Base-by-base conservation (phyloP, 345 rosid genomes). In the Moricandia moricandioides region DNA sequence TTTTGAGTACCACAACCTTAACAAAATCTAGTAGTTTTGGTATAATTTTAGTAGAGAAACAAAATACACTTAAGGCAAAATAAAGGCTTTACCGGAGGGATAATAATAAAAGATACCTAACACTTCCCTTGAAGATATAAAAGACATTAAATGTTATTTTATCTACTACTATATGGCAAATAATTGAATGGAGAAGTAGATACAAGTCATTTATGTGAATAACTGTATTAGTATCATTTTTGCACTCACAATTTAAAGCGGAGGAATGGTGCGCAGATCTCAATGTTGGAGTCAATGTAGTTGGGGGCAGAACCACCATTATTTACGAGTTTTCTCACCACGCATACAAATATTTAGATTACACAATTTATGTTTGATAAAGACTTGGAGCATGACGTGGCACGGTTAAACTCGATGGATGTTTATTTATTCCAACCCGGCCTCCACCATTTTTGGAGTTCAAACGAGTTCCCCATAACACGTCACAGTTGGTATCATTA, bases 211-310 rank as follows among this genome's bases (percentile, higher is more conserved):
- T 73, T 47, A 24, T 67, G 39, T 17, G 18, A 30, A 13, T 13
- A 57, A 40, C 47, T 59, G 3, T 33, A 30, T 60, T 43, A 29
- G 6, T 30, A 31, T 29, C 2, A 43, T 17, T 21, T 1, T 59
- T 6, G 26, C 10, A 12, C 6, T 43, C 39, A 12, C n/a, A 11
- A 16, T 59, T 70, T 12, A 73, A 57, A 31, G 72, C 26, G 0
- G 51, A 56, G 12, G 61, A 24, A 47, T 47, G 62, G 73, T 49
- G 21, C 73, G n/a, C 55, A 75, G 73, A 75, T 75, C 78, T 75
- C 67, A 11, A 75, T 24, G 45, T 63, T 52, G 37, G 43, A 66
- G 66, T 11, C 29, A 33, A 17, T 60, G 35, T 29, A 16, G 73
- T 75, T 75, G 79, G 62, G 62, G 31, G 5, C 6, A 51, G 65